phyloP scores from a whole-genome alignment of 1,284 basidiomycete genomes.

The Ceratorhiza oryzae-sativae region DNA sequence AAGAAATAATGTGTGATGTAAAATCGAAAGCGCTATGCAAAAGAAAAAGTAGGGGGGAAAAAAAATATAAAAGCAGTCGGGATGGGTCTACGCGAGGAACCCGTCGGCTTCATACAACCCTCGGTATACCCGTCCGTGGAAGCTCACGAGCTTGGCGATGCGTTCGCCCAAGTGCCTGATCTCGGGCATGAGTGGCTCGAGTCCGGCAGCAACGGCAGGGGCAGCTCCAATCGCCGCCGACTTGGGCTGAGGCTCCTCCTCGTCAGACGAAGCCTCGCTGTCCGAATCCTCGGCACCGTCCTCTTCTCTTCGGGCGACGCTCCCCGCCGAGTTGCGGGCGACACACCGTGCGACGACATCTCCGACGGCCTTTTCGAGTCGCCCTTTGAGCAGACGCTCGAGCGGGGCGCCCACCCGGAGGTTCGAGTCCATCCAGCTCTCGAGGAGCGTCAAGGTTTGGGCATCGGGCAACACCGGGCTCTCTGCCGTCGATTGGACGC shows the following conservation, averaged over 20 bases:
- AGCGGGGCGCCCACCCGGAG: constrained; percentile 57
- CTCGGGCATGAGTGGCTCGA: constrained; percentile 74
- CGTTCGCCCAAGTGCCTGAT: constrained; percentile 70
- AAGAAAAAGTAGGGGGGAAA: background rate
- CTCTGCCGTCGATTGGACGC: constrained; percentile 23
- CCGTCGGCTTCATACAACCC: constrained; percentile 73
- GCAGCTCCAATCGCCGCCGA: constrained; percentile 44
- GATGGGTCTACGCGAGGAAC: constrained; percentile 52
- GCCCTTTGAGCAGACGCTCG: constrained; percentile 64
- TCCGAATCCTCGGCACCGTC: background rate
- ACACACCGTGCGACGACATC: constrained; percentile 62
- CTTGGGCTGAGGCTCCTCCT: constrained; percentile 35
- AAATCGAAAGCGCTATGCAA: constrained; percentile 8
- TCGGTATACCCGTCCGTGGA: constrained; percentile 76
- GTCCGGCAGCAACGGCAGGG: constrained; percentile 58
- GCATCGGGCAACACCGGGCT: constrained; percentile 26
- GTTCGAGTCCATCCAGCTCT: constrained; percentile 41
- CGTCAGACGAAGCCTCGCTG: background rate
- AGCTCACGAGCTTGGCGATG: constrained; percentile 69
- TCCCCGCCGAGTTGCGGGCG: constrained; percentile 48
- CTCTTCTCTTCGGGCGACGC: background rate
- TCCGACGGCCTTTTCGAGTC: constrained; percentile 70
- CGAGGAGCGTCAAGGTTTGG: constrained; percentile 38
- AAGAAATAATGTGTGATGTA: background rate
- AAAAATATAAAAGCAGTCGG: background rate